Evolutionary conservation across 139 green algal genomes (phyloP), one percentile per base, ranked within the genome.

Genomic region (Chlamydomonas urium): DNA sequence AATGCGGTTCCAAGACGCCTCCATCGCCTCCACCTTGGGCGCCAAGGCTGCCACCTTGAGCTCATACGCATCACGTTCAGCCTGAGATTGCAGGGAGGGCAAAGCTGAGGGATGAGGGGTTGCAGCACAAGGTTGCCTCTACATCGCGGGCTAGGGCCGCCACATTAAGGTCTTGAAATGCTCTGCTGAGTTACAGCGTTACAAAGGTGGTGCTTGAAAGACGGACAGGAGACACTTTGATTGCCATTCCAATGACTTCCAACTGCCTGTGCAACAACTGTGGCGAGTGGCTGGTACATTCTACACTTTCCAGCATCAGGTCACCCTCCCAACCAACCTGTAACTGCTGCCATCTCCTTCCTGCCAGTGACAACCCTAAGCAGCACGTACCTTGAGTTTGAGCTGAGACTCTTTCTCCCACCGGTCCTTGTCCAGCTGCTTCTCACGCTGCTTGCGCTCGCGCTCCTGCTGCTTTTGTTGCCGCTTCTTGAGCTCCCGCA

Each of bases 21-120:
- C 88, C 87, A 96, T 88, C 0, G 78, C 84, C 57, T 96, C 87
- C 32, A 96, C 85, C 83, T 93, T 70, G 80, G 89, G 72, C 45
- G 82, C 80, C 59, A 93, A 76, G 2, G 80, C 80, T 47, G 82
- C 79, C 67, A 92, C 82, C 74, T 87, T 81, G 67, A 81, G 59
- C 74, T 92, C 78, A 57, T 89, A 87, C 1, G 83, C 79, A 58
- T 90, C 79, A 53, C 83, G 78, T 74, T 92, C 86, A 35, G 63
- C 63, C 53, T 63, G 53, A n/a, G n/a, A n/a, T n/a, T n/a, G n/a
- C n/a, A n/a, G n/a, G n/a, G n/a, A n/a, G n/a, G n/a, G n/a, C 73
- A 85, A 60, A 90, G 87, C 87, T 23, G 73, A 85, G 65, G 90
- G 86, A 53, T 79, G 86, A 47, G 87, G 81, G 74, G 93, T 80